Evolutionary conservation across 441 rosid species (phyloP), one percentile per base, ranked within the genome.

Genomic region (Dalechampia spathulata): DNA sequence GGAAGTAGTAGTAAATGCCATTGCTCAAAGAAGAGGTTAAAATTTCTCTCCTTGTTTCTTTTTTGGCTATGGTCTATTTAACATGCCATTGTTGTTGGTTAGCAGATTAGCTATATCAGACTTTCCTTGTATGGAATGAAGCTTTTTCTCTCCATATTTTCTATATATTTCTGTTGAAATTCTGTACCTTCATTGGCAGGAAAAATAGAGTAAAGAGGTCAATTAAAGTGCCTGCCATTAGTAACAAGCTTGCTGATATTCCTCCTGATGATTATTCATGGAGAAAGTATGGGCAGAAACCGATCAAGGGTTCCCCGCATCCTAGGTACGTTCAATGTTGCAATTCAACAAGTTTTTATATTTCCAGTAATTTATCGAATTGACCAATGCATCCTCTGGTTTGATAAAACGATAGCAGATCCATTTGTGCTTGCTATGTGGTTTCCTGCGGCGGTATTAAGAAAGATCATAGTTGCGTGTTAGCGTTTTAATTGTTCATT

Each of bases 281-380:
- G 92, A 82, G 92, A 67, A 85, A 85, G 67, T 85, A 85, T 37
- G 92, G 92, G 26, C 92, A 85, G 68, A 85, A n/a, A n/a, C n/a
- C n/a, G n/a, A n/a, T n/a, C n/a, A n/a, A n/a, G n/a, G n/a, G n/a
- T n/a, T n/a, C n/a, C 63, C 92, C 92, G 64, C 83, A 85, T 52
- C 92, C 92, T 16, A 76, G 92, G 92, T 85, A 75, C 54, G 49
- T 65, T 55, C 16, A 13, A 4, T 36, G 49, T 37, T 45, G 6
- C 6, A 49, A 10, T 61, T 52, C 19, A 9, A 6, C 14, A 30
- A n/a, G n/a, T n/a, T n/a, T n/a, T n/a, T n/a, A n/a, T n/a, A n/a
- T n/a, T n/a, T n/a, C n/a, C n/a, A n/a, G n/a, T n/a, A n/a, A n/a
- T n/a, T n/a, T n/a, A n/a, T n/a, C n/a, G n/a, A n/a, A n/a, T n/a